These are phyloP conservation scores for Ogataea thermomethanolica DNA, from an alignment of 805 yeast species.

Conservation along the genomic window DNA sequence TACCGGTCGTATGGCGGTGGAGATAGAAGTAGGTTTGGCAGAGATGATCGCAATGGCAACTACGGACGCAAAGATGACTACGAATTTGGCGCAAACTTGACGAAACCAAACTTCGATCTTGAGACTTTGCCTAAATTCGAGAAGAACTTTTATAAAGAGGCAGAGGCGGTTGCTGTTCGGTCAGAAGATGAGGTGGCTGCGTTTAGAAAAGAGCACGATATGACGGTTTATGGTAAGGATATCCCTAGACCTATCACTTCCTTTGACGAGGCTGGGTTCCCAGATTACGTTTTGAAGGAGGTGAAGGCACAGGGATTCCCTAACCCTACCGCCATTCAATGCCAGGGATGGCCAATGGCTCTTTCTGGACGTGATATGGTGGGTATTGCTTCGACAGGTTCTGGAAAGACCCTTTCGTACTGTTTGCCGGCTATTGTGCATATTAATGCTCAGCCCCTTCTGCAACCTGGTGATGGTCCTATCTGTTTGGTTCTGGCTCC, in stretches of 20 bases:
- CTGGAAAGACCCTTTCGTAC: conserved; percentile 97
- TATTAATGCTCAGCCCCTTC: conserved; percentile 95
- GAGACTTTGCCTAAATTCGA: conserved; percentile 82
- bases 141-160: conserved; percentile 91
- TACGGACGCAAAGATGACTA: conserved; percentile 34
- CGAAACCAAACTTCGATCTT: conserved; percentile 78
- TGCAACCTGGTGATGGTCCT: conserved; percentile 95
- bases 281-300: conserved; percentile 85
- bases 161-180: conserved; percentile 72
- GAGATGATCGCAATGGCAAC: conserved; percentile 35
- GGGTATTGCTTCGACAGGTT: conserved; percentile 98
- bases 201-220: conserved; percentile 81
- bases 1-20: conserved; percentile 39
- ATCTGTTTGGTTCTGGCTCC: conserved; percentile 94
- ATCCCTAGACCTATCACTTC: conserved; percentile 92
- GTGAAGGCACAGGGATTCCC: conserved; percentile 91
- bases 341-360: conserved; percentile 99
- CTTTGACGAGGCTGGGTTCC: conserved; percentile 98
- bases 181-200: conserved; percentile 64
- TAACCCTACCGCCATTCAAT: conserved; percentile 92
- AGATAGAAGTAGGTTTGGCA: conserved; percentile 32
- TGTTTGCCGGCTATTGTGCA: conserved; percentile 97
- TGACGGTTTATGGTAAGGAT: conserved; percentile 78
- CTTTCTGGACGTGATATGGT: conserved; percentile 97
- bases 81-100: conserved; percentile 53